These are phyloP conservation scores for Aleurites moluccanus DNA, from an alignment of 441 rosid genomes.

Conservation along the genomic window DNA sequence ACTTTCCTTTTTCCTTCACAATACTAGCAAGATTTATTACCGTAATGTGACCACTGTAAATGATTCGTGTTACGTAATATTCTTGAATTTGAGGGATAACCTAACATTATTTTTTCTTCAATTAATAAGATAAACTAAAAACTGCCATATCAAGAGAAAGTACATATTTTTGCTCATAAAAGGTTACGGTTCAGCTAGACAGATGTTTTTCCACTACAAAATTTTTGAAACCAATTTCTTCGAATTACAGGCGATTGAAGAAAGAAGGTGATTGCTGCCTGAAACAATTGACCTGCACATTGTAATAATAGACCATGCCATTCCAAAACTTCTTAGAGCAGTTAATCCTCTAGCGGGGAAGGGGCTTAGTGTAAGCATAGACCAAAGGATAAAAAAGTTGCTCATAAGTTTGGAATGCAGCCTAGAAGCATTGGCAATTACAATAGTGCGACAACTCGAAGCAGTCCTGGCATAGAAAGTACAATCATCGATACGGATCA, in stretches of 20 bases:
- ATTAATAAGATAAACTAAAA: too few relatives aligned
- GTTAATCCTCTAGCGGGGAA: conserved; percentile 22
- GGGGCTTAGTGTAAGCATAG: conserved; percentile 3
- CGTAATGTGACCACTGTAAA: not conserved
- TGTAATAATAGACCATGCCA: conserved; percentile 37
- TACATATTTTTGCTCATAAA: not conserved
- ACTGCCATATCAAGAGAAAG: too few relatives aligned
- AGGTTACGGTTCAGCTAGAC: too few relatives aligned
- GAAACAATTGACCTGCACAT: conserved; percentile 37
- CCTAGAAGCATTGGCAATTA: conserved; percentile 7
- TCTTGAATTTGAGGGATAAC: not conserved
- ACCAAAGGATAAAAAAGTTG: conserved; percentile 15
- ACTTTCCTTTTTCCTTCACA: not conserved
- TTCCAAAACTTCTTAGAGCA: conserved; percentile 36
- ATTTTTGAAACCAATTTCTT: not conserved
- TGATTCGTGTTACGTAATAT: not conserved
- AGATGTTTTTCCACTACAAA: too few relatives aligned
- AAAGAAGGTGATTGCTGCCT: conserved; percentile 40
- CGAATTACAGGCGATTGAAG: conserved; percentile 33
- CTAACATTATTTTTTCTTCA: too few relatives aligned
- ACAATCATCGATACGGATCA: conserved; percentile 21
- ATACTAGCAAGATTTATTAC: not conserved
- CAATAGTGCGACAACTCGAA: conserved; percentile 18
- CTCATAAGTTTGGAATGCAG: not conserved
- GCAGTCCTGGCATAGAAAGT: conserved; percentile 31